Evolutionary conservation across 1,139 yeast species (phyloP), one percentile per base, ranked within the genome.

Genomic region (Magnusiomyces tetraspermus): DNA sequence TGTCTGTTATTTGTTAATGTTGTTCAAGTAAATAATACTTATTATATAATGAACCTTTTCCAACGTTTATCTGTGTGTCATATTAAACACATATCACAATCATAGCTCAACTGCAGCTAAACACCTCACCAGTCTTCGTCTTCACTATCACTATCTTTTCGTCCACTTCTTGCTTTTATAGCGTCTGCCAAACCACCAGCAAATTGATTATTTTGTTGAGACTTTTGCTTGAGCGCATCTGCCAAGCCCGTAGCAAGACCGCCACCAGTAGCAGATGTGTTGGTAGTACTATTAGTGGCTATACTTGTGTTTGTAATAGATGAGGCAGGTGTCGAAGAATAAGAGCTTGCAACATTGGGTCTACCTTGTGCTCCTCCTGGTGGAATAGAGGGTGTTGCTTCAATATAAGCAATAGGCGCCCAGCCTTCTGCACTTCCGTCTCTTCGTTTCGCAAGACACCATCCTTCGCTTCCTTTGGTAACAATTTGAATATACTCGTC

Each of bases 351-450:
- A 3, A 17, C 11, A 19, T 26, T 43, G 11, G 42, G 42, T 30
- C 33, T 22, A n/a, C 13, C 11, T 3, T 33, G 6, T 26, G 46
- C 36, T 15, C 23, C 36, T 11, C 36, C 23, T 6, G 46, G 46
- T 19, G 49, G 41, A 22, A 22, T 22, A 15, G 40, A 33, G 4
- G 40, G 40, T 10, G 21, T 17, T 5, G 40, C 21, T 52, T 80
- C 82, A 63, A 92, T 80, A 66, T 90, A 94, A 22, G 94, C 86
- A 33, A 94, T 84, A 13, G 99, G 99, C 11, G 95, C 92, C 98
- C 98, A 94, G 2, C 98, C 99, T 68, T 90, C 95, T 53, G 74
- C 78, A 1, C 83, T 66, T 48, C 85, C 92, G 61, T 85, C 90
- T 57, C 83, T 68, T 22, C 80, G 75, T 66, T 85, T 86, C 4